Evolutionary conservation across 805 yeast species (phyloP), one percentile per base, ranked within the genome.

Genomic region (Candida boleticola): DNA sequence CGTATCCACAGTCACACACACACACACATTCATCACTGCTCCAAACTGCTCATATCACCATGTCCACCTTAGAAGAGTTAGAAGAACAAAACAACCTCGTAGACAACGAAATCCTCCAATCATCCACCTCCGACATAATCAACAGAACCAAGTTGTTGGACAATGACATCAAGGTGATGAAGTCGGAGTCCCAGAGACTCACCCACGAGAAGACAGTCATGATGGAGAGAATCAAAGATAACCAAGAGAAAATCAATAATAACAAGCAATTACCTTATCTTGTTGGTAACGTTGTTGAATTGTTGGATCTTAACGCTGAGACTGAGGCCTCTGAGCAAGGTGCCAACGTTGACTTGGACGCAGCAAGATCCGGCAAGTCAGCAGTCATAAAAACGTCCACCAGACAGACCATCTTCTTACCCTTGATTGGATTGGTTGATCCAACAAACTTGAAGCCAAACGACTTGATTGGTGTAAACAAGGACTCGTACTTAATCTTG

Each of bases 381-480:
- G 99, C 99, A 1, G 99, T 93, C 29, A 87, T 93, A 48, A 93
- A 93, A 66, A 93, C 99, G 0, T 88, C 97, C 0, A 93, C 99
- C 7, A 82, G 99, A 59, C 99, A 93, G 61, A 93, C 99, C 2
- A 95, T 93, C 26, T 93, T 93, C 56, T 71, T 93, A 60, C 99
- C 99, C 27, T 78, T 93, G 66, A 86, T 93, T 44, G 99, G 99
- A 17, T 71, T 93, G 40, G 99, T 93, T 17, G 97, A 90, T 54
- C 90, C 97, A 1, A 83, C 80, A 36, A 78, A 76, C n/a, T 76
- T 93, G 53, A 92, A 87, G 64, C 99, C 99, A n/a, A 95, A 95
- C 53, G 99, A 93, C 60, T 74, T 93, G 54, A 95, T 93, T 45
- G 99, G 99, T 56, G 99, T 93, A 42, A 93, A 93, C 65, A 93